These are phyloP conservation scores for Rutstroemia sydowiana DNA, from an alignment of 2,329 filamentous ascomycete genomes.

Conservation along the genomic window DNA sequence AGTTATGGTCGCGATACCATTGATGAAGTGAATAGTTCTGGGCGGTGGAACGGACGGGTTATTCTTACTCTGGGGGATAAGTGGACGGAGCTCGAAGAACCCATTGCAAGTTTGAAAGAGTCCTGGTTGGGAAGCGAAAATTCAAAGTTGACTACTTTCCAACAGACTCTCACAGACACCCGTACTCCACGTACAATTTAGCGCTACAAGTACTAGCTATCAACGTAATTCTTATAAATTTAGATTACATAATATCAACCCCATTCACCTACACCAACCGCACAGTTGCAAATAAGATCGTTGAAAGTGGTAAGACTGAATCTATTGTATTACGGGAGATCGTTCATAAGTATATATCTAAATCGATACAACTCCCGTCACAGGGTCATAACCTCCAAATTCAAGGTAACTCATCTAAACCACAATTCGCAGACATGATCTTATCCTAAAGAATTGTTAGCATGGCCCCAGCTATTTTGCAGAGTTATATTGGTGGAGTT, in stretches of 20 bases:
- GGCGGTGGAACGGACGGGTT: neutral
- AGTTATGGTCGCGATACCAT: neutral
- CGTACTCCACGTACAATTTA: neutral
- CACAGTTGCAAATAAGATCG: too few relatives aligned
- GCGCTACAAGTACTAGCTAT: neutral
- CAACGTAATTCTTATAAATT: neutral
- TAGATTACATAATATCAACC: too few relatives aligned
- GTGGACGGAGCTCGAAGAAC: neutral
- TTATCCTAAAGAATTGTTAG: neutral
- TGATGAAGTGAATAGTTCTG: neutral
- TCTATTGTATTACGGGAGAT: too few relatives aligned
- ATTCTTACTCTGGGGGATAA: neutral
- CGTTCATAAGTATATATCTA: too few relatives aligned
- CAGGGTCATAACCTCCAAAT: neutral
- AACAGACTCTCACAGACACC: neutral
- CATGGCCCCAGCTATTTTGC: neutral
- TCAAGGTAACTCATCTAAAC: neutral
- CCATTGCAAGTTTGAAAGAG: neutral
- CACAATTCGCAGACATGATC: neutral
- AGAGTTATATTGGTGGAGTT: neutral
- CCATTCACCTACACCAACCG: too few relatives aligned
- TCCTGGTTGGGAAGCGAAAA: neutral
- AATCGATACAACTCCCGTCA: too few relatives aligned
- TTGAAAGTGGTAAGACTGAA: too few relatives aligned
- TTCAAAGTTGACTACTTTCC: neutral